These are phyloP conservation scores for Hericium coralloides DNA, from an alignment of 768 basidiomycete genomes.

Conservation along the genomic window DNA sequence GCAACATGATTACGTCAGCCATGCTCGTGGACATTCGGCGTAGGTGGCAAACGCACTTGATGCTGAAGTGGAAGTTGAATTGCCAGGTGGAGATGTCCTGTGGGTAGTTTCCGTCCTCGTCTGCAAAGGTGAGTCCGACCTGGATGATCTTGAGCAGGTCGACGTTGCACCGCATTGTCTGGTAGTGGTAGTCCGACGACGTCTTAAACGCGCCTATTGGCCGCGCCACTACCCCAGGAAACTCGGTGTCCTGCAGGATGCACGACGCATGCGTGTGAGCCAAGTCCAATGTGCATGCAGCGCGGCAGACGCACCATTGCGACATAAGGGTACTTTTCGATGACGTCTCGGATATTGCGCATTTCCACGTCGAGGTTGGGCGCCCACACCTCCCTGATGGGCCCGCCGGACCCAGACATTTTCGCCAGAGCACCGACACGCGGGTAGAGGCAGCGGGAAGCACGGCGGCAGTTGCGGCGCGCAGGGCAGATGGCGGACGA, in stretches of 20 bases:
- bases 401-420: constrained; percentile 39
- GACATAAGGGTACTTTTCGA: constrained; percentile 89
- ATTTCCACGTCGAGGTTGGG: constrained; percentile 92
- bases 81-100: constrained; percentile 95
- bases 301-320: constrained; percentile 66
- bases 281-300: constrained; percentile 8
- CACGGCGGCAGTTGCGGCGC: not conserved
- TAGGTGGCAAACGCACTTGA: constrained; percentile 51
- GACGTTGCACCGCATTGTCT: constrained; percentile 99
- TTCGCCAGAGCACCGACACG: not conserved
- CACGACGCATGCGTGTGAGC: constrained; percentile 14
- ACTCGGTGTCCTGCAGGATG: constrained; percentile 82
- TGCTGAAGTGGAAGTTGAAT: constrained; percentile 94
- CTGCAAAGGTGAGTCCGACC: constrained; percentile 88
- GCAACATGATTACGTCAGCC: constrained; percentile 15
- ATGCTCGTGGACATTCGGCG: not conserved
- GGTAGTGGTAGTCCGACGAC: constrained; percentile 97
- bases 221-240: constrained; percentile 95
- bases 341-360: constrained; percentile 73
- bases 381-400: constrained; percentile 94
- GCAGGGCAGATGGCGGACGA: not conserved
- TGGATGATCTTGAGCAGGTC: constrained; percentile 97
- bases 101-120: constrained; percentile 89
- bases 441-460: not conserved
- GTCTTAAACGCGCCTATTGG: constrained; percentile 96